phyloP scores from a whole-genome alignment of 768 basidiomycete genomes.

The Leccinum olivaceopallidum region DNA sequence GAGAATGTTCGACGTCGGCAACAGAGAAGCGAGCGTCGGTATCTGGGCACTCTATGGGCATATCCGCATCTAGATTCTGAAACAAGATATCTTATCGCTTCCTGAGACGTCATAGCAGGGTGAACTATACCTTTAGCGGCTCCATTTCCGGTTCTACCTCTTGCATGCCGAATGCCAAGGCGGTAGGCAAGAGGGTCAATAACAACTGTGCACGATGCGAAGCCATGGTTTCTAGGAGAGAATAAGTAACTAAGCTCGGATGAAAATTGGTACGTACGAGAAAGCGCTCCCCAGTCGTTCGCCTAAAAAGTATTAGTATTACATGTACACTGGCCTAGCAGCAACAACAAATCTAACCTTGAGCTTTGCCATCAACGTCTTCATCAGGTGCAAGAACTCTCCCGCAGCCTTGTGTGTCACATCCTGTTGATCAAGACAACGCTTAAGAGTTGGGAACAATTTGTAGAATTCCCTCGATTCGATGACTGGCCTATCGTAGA shows the following conservation, averaged over 20 bases:
- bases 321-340: not conserved
- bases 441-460: constrained; percentile 47
- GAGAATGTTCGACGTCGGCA: constrained; percentile 11
- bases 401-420: constrained; percentile 51
- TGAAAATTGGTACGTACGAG: constrained; percentile 37
- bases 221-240: constrained; percentile 43
- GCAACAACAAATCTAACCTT: constrained; percentile 40
- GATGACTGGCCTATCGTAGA: constrained; percentile 47
- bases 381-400: constrained; percentile 55
- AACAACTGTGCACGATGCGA: constrained; percentile 47
- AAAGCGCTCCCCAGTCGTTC: constrained; percentile 63
- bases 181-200: constrained; percentile 41
- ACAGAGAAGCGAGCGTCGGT: constrained; percentile 38
- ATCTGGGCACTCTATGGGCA: constrained; percentile 39
- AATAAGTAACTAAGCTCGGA: not conserved
- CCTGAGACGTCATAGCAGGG: not conserved
- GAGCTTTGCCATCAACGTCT: constrained; percentile 65
- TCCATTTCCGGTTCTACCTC: constrained; percentile 47
- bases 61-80: constrained; percentile 58
- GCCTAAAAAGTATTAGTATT: constrained; percentile 37
- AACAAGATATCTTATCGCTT: not conserved
- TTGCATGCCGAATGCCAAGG: constrained; percentile 49
- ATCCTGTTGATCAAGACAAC: constrained; percentile 46
- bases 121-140: constrained; percentile 45
- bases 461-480: constrained; percentile 59